phyloP scores from a whole-genome alignment of 2,329 filamentous ascomycete genomes.

The Venturiaceae sp. region DNA sequence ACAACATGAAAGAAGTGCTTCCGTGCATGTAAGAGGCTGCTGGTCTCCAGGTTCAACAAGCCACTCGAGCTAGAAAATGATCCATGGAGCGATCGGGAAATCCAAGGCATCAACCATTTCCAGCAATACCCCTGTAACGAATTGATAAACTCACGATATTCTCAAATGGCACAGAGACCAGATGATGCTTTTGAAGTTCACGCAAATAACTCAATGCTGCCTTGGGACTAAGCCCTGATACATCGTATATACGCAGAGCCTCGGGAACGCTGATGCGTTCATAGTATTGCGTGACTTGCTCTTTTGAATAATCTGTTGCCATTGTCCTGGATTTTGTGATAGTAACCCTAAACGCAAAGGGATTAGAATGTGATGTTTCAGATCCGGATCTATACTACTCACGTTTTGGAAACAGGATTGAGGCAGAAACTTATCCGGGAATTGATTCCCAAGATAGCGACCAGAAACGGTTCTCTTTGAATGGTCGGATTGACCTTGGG shows the following conservation, averaged over 20 bases:
- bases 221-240: slow-evolving; percentile 14
- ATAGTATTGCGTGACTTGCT: slow-evolving; percentile 24
- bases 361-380: not conserved
- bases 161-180: slow-evolving; percentile 44
- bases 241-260: slow-evolving; percentile 16
- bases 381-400: not conserved
- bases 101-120: not conserved
- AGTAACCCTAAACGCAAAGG: not conserved
- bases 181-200: slow-evolving; percentile 27
- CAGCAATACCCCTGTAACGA: not conserved
- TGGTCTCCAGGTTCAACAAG: too few species aligned
- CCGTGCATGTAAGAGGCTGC: too few species aligned
- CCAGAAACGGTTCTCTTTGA: not conserved
- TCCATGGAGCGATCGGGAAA: not conserved
- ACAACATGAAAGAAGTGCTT: too few species aligned
- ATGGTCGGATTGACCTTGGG: too few species aligned
- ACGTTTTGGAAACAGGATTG: not conserved
- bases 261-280: slow-evolving; percentile 22
- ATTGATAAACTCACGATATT: slow-evolving; percentile 29
- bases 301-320: slow-evolving; percentile 11
- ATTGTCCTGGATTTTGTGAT: not conserved
- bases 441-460: not conserved
- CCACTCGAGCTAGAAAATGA: not conserved
- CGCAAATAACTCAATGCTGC: slow-evolving; percentile 20
- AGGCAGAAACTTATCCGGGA: too few species aligned